Evolutionary conservation across 495 filamentous ascomycete genomes (phyloP), one percentile per base, ranked within the genome.

Genomic region (Xanthoparmelia taractica): DNA sequence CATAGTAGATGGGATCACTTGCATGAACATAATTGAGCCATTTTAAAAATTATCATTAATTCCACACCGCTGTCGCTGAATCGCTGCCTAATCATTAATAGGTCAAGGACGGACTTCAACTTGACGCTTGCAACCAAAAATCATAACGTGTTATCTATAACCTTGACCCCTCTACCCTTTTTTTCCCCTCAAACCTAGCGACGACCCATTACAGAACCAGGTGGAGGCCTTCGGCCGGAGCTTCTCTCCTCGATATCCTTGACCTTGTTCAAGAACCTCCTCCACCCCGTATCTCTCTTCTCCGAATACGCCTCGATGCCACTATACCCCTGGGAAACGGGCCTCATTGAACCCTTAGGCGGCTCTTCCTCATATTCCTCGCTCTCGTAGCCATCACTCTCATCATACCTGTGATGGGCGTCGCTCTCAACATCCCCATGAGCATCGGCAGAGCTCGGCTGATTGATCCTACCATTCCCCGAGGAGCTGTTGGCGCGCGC

Each of bases 251-350:
- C 48, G 6, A 52, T 52, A 40, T 34, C 31, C 23, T 58, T 58
- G 5, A 23, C 54, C 11, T 41, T 54, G 17, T 38, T 25, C 57
- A 68, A 54, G 4, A 60, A 66, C 27, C 48, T 68, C 34, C 56
- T 65, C 66, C 66, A 68, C 12, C 66, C 66, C 18, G 58, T 67
- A 33, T 52, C 59, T 25, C 23, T 59, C 57, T 66, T 60, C 48
- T 66, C 60, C 18, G 57, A 41, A 38, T 68, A 65, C 11, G 63
- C 66, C 33, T 68, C 63, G n/a, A 68, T 68, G 15, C 66, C 66
- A 34, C 58, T 68, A 63, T 68, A 65, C 0, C 59, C 66, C 31
- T 50, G 54, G 40, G 29, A 59, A 7, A 36, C 41, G 13, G 25
- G 48, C 25, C 27, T 52, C 8, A 25, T 3, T 31, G 27, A 31